phyloP scores from a whole-genome alignment of 139 green algal genomes.

The Coelastrella sp. region DNA sequence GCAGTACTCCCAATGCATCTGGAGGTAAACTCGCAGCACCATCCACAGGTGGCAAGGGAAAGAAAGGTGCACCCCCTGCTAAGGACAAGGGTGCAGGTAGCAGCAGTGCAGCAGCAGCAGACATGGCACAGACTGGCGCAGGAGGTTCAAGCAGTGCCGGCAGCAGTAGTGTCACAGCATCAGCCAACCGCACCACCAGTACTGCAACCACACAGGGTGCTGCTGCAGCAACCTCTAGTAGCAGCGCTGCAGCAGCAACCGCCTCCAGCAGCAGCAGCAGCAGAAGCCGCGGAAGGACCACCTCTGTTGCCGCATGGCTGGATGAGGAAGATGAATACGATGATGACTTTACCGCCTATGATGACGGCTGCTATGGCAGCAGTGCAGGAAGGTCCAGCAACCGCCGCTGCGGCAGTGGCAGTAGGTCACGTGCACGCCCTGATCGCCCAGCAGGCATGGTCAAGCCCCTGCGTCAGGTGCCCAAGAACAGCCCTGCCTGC shows the following conservation, averaged over 20 bases:
- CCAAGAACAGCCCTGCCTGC: slow-evolving; percentile 17
- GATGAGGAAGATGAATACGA: slow-evolving; percentile 31
- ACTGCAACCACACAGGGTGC: too few species aligned
- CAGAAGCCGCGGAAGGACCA: background rate
- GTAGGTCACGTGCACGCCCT: background rate
- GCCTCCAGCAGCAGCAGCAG: slow-evolving; percentile 30
- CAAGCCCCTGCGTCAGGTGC: background rate
- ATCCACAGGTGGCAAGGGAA: background rate
- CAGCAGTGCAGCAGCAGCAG: background rate
- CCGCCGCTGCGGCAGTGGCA: slow-evolving; percentile 1
- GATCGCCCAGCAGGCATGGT: background rate
- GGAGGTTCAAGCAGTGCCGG: background rate
- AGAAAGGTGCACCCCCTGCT: background rate
- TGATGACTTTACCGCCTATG: background rate
- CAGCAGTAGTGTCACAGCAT: background rate
- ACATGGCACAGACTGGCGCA: background rate
- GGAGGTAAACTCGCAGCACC: slow-evolving; percentile 1
- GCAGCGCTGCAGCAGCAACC: slow-evolving; percentile 6
- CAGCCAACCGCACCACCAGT: slow-evolving; percentile 3
- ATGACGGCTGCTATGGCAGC: background rate
- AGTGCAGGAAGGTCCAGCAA: background rate
- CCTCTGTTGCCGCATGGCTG: slow-evolving; percentile 14
- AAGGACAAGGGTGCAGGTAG: background rate
- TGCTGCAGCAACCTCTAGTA: background rate
- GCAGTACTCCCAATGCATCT: background rate